Base-by-base conservation (phyloP, 2,329 filamentous ascomycete genomes). In the Fusarium sp. region DNA sequence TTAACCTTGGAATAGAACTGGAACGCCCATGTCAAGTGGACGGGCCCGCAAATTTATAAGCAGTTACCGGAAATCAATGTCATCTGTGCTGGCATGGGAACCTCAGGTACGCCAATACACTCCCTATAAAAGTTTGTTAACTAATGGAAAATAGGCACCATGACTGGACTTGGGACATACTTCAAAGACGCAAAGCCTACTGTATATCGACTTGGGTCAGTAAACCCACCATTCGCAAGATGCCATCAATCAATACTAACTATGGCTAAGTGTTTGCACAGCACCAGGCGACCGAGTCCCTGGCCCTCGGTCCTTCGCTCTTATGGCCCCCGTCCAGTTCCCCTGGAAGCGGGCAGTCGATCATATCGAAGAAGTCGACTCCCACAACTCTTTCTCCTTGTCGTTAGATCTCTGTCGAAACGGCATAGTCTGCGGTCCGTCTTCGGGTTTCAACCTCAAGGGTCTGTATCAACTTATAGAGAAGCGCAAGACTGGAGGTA, bases 341-440 rank as follows among this genome's bases (percentile, higher is more conserved):
- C 89, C 90, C 1, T 91, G 90, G 90, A 85, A 83, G 67, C 79
- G 83, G 13, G 84, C 87, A 1, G 83, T 91, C 5, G 89, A 91
- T 73, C 78, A 81, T 3, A 85, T 90, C 14, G 88, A 90, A 64
- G 84, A 90, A 58, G 88, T 91, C 3, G 85, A 85, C 5, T 90
- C 88, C 0, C 79, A 82, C 13, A 86, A 89, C 42, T 88, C 89
- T 0, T 91, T 85, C 75, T 80, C 82, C 0, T 69, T 87, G 13
- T 91, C 89, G 0, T 77, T 91, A 35, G 81, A 87, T 18, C 81
- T 92, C 4, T 89, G 85, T 30, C 84, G 90, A 4, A 82, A 90
- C 57, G 90, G 90, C 0, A 79, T 91, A 12, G 83, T 91, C 12
- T 89, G 87, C 45, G 90, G 90, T 0, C 90, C 90, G 0, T 90